phyloP scores from a whole-genome alignment of 164 flowering plant genomes.

The Platanus orientalis region DNA sequence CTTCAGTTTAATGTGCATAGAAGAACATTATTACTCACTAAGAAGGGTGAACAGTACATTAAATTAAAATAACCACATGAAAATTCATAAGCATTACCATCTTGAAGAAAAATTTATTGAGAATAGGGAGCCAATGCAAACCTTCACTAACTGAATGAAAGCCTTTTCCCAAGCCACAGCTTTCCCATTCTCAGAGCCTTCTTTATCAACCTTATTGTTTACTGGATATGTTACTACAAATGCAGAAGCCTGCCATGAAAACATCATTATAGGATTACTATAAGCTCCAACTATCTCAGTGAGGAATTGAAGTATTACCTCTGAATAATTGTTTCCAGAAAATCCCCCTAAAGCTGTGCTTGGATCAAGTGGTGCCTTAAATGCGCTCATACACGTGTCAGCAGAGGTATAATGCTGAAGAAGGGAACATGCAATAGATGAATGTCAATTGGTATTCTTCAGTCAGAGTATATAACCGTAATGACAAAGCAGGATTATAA shows the following conservation, averaged over 20 bases:
- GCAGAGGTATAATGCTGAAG: conserved; percentile 83
- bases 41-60: neutral
- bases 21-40: no score
- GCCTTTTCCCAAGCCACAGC: conserved; percentile 98
- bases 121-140: conserved; percentile 9
- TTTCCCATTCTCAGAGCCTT: conserved; percentile 55
- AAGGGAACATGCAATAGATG: conserved; percentile 9
- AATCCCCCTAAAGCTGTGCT: conserved; percentile 89
- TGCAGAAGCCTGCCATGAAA: conserved; percentile 81
- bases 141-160: conserved; percentile 82
- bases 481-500: neutral
- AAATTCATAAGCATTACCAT: neutral
- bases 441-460: neutral
- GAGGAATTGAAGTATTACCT: conserved; percentile 41
- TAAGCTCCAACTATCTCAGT: neutral
- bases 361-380: conserved; percentile 93
- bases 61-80: neutral
- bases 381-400: conserved; percentile 81
- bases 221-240: conserved; percentile 93
- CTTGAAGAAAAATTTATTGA: neutral
- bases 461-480: no score
- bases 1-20: no score
- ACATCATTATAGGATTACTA: conserved; percentile 9
- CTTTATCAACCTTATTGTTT: conserved; percentile 56
- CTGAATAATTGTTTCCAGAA: conserved; percentile 69